Percentiles rank a stretch among this genome's conserved stretches.
phyloP scores from a whole-genome alignment of 208 protist species.

The Phytomonas francai region DNA sequence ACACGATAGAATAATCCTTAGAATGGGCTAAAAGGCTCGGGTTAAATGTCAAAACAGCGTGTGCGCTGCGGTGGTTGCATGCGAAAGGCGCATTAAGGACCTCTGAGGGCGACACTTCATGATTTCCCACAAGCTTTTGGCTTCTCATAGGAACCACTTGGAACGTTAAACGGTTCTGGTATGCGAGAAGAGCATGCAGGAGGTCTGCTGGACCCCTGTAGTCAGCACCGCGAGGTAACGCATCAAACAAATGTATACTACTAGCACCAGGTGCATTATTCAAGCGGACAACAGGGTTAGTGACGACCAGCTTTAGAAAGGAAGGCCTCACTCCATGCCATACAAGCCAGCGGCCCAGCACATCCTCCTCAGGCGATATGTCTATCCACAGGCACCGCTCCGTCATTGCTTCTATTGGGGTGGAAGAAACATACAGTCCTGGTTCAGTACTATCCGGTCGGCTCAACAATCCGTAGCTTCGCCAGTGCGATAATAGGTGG shows the following conservation, averaged over 20 bases:
- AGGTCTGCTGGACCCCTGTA: background rate
- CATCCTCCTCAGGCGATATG: slow-evolving; percentile 39
- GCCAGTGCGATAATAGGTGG: slow-evolving; percentile 46
- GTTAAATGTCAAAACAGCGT: background rate
- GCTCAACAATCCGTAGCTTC: slow-evolving; percentile 38
- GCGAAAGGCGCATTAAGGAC: background rate
- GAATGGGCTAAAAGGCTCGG: background rate
- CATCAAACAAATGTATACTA: background rate
- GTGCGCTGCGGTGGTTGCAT: background rate
- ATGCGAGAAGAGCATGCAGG: slow-evolving; percentile 2
- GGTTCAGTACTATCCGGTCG: slow-evolving; percentile 67
- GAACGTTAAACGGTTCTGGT: background rate
- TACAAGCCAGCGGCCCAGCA: slow-evolving; percentile 54
- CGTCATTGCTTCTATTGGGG: slow-evolving; percentile 68
- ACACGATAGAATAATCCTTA: background rate
- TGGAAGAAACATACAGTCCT: slow-evolving; percentile 60
- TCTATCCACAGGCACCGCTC: slow-evolving; percentile 78
- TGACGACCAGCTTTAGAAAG: slow-evolving; percentile 30
- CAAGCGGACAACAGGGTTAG: slow-evolving; percentile 44
- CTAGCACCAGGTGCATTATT: background rate
- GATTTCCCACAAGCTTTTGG: background rate
- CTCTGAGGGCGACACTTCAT: background rate
- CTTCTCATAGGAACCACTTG: background rate
- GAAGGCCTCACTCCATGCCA: slow-evolving; percentile 32
- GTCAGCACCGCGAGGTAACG: background rate